Percentiles rank a stretch among this genome's conserved stretches.
phyloP scores from a whole-genome alignment of 2,329 filamentous ascomycete genomes.

The Didymella sp. region DNA sequence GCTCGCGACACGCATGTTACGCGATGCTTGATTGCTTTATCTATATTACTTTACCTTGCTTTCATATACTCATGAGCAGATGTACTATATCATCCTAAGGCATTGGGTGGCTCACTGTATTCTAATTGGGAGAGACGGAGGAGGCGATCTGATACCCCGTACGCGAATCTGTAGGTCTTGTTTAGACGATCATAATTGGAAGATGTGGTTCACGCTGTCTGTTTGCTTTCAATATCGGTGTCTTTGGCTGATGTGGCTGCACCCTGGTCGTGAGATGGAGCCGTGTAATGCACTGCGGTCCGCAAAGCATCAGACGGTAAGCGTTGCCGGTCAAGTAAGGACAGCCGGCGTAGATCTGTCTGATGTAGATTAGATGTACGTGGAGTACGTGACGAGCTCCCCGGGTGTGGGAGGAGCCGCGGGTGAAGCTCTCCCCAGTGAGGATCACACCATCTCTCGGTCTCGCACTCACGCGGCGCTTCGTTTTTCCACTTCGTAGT shows the following conservation, averaged over 20 bases:
- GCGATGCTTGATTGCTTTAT: conserved; percentile 5
- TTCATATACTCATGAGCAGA: background rate
- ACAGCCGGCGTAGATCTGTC: background rate
- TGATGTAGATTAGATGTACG: conserved; percentile 6
- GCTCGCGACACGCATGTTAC: no score
- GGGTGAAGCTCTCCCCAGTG: background rate
- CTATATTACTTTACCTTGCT: conserved; percentile 7
- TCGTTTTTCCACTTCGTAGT: background rate
- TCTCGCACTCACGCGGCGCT: background rate
- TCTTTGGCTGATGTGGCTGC: background rate
- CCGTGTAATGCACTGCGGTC: background rate
- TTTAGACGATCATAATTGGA: conserved; percentile 5
- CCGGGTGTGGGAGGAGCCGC: conserved; percentile 7
- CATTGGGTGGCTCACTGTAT: conserved; percentile 16
- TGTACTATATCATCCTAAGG: conserved; percentile 14
- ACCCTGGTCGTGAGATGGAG: no score
- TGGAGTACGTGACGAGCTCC: background rate
- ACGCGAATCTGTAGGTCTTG: conserved; percentile 9
- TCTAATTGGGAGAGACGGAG: conserved; percentile 13
- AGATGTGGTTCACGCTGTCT: background rate
- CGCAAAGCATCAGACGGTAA: background rate
- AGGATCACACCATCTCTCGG: background rate
- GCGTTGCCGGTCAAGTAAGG: background rate
- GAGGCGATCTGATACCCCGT: conserved; percentile 43
- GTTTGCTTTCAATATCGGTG: background rate